Percentiles rank a stretch among this genome's conserved stretches.
Evolutionary conservation across 352 stramenopile genomes (phyloP).

Genomic region (Phytophthora uliginosa): DNA sequence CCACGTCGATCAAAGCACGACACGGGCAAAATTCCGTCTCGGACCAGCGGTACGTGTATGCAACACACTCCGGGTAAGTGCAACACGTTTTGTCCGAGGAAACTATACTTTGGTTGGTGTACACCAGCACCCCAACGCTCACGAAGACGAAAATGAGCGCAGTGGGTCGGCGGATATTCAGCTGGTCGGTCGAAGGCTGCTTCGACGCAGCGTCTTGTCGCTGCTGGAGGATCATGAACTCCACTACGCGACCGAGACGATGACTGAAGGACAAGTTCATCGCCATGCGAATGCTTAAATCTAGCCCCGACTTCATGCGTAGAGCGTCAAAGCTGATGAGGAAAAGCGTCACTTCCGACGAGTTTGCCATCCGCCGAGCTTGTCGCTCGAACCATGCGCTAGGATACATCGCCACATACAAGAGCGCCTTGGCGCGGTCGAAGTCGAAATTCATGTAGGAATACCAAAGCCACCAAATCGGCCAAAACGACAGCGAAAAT

Average conservation of each 20-base stretch:
- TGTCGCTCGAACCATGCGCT: conserved; percentile 16
- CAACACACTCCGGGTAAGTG: conserved; percentile 11
- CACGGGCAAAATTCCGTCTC: conserved; percentile 38
- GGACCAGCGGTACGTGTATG: conserved; percentile 17
- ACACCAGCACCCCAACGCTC: conserved; percentile 9
- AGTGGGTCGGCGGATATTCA: conserved; percentile 1
- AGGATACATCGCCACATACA: conserved; percentile 17
- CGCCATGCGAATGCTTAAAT: conserved; percentile 19
- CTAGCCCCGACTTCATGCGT: conserved; percentile 15
- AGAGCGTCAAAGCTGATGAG: conserved; percentile 33
- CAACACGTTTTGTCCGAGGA: not conserved
- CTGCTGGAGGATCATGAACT: conserved; percentile 9
- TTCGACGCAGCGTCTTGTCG: not conserved
- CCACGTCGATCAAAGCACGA: conserved; percentile 40
- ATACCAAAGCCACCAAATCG: conserved; percentile 28
- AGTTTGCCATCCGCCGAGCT: conserved; percentile 20
- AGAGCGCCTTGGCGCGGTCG: conserved; percentile 15
- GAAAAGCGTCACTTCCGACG: conserved; percentile 24
- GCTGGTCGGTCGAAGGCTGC: not conserved
- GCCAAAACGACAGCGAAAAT: conserved; percentile 22
- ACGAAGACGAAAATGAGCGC: conserved; percentile 7
- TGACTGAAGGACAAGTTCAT: conserved; percentile 34
- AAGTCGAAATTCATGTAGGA: conserved; percentile 25
- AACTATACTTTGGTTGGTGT: conserved; percentile 8
- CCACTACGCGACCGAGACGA: conserved; percentile 22